Base-by-base conservation (phyloP, 148 eudicot genomes). In the Cornus suecica region DNA sequence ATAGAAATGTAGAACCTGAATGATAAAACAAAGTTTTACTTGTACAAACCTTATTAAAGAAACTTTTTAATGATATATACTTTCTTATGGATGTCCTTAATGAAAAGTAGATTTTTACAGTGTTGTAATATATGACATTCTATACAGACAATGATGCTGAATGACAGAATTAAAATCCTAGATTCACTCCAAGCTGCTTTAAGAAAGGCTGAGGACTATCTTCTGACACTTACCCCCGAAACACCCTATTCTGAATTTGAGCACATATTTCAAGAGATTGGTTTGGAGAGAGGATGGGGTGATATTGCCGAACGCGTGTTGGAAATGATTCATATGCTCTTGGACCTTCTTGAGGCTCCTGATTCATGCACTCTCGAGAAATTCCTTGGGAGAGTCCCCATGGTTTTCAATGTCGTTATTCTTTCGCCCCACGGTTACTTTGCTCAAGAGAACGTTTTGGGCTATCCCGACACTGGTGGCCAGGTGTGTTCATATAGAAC, bases 391-490 rank as follows among this genome's bases (percentile, higher is more conserved):
- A 82, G 89, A 56, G 86, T 95, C 34, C 99, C 99, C 0, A 92
- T 92, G 99, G 97, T 92, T 31, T 95, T 95, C 92, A 95, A 95
- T 65, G 99, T 95, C 31, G 97, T 95, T 61, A 95, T 95, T 65
- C 97, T 95, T 51, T 91, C 99, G 0, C 99, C 99, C 28, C 99
- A 95, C 30, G 99, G 99, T 16, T 95, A 92, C 88, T 95, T 95
- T 75, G 99, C 99, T 66, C 99, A 95, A 77, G 97, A 87, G 56
- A 87, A 95, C 66, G 99, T 95, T 31, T 88, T 95, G 74, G 99
- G 99, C 0, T 95, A 91, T 76, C 99, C 99, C 9, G 99, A 95
- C 74, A 95, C 99, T 62, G 99, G 99, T 76, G 99, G 99, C 72
- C 99, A 95, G 90, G 98, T 90, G 24, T 58, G 25, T 65, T 58